Conservation (phyloP, 352 stramenopile species). For the Phytopythium boreale region DNA sequence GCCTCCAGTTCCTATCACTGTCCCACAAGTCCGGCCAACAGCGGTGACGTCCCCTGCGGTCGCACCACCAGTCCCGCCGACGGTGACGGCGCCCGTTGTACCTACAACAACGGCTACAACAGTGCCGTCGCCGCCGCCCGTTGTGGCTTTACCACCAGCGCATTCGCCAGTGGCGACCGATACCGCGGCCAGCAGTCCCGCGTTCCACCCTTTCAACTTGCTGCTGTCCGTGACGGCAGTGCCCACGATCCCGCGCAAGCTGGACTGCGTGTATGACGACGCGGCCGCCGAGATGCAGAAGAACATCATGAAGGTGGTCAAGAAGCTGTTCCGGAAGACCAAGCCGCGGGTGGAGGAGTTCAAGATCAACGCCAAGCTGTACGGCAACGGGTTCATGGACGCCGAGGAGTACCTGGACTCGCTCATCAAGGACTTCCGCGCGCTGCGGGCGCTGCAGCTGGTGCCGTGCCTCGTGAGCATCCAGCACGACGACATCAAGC, state of each 20-base stretch:
- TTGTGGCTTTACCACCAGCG: background rate
- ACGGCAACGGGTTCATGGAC: slow-evolving; percentile 82
- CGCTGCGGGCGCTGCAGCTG: slow-evolving; percentile 53
- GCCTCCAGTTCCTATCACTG: background rate
- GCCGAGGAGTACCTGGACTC: slow-evolving; percentile 58
- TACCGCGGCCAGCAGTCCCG: background rate
- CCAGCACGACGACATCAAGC: slow-evolving; percentile 61
- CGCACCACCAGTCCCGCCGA: background rate
- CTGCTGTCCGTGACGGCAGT: slow-evolving; percentile 44
- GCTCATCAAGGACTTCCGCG: slow-evolving; percentile 57
- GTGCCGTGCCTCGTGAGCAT: slow-evolving; percentile 64
- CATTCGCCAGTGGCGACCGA: background rate
- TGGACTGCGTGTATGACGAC: slow-evolving; percentile 63
- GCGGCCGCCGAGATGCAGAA: slow-evolving; percentile 68
- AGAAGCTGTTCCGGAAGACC: slow-evolving; percentile 63
- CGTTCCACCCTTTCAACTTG: slow-evolving; percentile 50
- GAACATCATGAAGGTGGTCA: slow-evolving; percentile 63
- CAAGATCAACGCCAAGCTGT: slow-evolving; percentile 77
- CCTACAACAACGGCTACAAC: background rate
- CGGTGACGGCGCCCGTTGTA: background rate
- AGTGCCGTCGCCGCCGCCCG: too few species aligned
- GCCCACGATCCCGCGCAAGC: slow-evolving; percentile 39
- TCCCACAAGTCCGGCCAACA: background rate
- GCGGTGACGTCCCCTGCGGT: background rate
- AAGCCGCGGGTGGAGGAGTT: slow-evolving; percentile 66